Conservation (phyloP, 306 rosid genomes). For the Luffa aegyptiaca region DNA sequence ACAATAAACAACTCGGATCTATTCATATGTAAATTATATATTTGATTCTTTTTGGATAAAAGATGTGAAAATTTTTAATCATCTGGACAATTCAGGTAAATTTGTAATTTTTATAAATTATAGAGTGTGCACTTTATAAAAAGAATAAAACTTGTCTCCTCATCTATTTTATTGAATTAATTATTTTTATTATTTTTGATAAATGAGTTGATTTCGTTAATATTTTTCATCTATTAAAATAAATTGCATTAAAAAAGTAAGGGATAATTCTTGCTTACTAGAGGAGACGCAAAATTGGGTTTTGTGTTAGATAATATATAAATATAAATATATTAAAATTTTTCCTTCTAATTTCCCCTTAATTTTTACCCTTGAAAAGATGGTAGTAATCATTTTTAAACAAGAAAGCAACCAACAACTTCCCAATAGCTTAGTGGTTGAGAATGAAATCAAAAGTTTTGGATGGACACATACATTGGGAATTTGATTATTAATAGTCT, state of each 20-base stretch:
- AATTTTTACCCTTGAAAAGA: neutral
- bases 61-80: neutral
- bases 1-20: neutral
- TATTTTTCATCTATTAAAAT: neutral
- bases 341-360: too few species aligned
- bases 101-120: neutral
- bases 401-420: neutral
- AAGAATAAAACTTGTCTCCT: neutral
- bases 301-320: neutral
- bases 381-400: neutral
- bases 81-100: neutral
- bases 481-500: neutral
- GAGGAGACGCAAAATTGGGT: neutral
- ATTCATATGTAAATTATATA: neutral
- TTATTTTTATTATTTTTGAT: neutral
- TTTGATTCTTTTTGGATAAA: neutral
- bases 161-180: neutral
- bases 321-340: too few species aligned
- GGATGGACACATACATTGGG: neutral
- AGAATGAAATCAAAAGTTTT: neutral
- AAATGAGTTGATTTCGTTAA: neutral
- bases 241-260: too few species aligned
- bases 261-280: neutral
- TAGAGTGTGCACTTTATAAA: neutral
- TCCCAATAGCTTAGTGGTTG: neutral